Evolutionary conservation across 2,329 filamentous ascomycete genomes (phyloP).

Genomic region (Phialemonium atrogriseum): DNA sequence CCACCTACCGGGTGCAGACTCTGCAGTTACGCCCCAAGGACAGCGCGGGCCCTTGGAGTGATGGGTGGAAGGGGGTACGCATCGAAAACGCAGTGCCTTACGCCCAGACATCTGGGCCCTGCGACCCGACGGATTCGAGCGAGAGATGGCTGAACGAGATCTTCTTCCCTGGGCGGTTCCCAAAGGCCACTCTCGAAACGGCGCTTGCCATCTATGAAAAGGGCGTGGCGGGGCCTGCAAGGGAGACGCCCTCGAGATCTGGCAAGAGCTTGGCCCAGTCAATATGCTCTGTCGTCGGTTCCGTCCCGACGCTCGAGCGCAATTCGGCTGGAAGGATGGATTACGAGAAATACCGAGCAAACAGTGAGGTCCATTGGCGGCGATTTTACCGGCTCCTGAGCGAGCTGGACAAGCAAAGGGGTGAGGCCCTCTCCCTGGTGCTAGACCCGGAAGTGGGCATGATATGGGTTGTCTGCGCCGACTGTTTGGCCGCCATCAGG

Average conservation of each 20-base stretch:
- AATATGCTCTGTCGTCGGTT: conserved; percentile 63
- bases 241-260: conserved; percentile 31
- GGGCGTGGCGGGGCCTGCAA: conserved; percentile 39
- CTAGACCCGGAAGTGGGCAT: conserved; percentile 64
- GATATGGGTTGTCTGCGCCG: conserved; percentile 78
- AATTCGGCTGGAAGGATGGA: conserved; percentile 58
- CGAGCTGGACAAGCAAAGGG: conserved; percentile 78
- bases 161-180: conserved; percentile 76
- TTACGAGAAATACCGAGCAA: conserved; percentile 64
- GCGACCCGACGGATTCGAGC: conserved; percentile 60
- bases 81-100: conserved; percentile 48
- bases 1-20: conserved; percentile 65
- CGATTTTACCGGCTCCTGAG: conserved; percentile 79
- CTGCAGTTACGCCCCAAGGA: conserved; percentile 65
- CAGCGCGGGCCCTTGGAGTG: conserved; percentile 52
- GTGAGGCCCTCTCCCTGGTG: conserved; percentile 70
- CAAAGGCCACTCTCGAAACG: conserved; percentile 70
- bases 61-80: conserved; percentile 62
- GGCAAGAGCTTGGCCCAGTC: conserved; percentile 62
- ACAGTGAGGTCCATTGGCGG: conserved; percentile 79
- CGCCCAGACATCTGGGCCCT: conserved; percentile 49
- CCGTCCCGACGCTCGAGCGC: conserved; percentile 58
- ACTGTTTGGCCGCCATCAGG: conserved; percentile 70
- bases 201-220: conserved; percentile 75
- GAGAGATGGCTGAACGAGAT: conserved; percentile 85